phyloP scores from a whole-genome alignment of 768 basidiomycete species.

The Serendipita sp. region DNA sequence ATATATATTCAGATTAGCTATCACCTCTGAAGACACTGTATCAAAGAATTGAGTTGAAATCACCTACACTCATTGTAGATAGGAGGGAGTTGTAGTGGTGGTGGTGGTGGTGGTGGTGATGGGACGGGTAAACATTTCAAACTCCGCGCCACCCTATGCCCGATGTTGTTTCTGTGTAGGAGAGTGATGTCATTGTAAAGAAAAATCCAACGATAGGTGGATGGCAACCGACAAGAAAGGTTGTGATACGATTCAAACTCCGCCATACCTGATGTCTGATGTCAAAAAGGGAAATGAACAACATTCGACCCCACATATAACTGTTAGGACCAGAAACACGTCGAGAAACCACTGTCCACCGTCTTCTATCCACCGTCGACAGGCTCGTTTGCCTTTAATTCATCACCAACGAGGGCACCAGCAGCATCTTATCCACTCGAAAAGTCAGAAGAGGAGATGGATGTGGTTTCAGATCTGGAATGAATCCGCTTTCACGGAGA shows the following conservation, averaged over 20 bases:
- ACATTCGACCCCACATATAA: background rate
- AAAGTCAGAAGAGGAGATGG: background rate
- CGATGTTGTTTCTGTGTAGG: no score
- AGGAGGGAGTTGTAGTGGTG: no score
- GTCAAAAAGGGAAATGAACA: background rate
- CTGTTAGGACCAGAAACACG: background rate
- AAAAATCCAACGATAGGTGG: no score
- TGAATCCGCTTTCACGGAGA: background rate
- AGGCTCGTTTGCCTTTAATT: background rate
- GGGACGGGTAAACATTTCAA: no score
- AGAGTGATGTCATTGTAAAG: no score
- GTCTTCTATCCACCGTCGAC: background rate
- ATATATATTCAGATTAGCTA: no score
- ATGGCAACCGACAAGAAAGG: background rate
- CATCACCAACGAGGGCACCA: background rate
- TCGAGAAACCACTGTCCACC: background rate
- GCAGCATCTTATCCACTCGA: background rate
- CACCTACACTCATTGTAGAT: no score
- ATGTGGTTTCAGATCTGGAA: background rate
- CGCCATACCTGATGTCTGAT: background rate
- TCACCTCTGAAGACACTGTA: no score
- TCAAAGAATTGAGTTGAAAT: no score
- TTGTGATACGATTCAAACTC: background rate
- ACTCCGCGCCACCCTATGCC: no score
- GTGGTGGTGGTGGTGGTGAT: no score